These are phyloP conservation scores for Amanita thiersii DNA, from an alignment of 768 basidiomycete species.

Conservation along the genomic window DNA sequence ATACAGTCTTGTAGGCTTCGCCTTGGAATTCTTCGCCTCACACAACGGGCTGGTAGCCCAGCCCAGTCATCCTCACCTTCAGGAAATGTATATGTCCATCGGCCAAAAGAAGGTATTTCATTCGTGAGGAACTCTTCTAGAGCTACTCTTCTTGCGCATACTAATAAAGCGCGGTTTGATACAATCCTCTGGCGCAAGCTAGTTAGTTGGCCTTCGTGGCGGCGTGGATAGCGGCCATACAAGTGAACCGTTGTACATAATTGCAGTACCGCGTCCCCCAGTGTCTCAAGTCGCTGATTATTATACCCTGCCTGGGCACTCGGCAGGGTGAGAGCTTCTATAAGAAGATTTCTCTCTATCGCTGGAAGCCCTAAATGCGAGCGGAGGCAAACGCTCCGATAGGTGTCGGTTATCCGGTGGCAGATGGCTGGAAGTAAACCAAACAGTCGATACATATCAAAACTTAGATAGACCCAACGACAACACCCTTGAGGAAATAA, in stretches of 20 bases:
- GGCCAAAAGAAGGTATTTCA: conserved; percentile 42
- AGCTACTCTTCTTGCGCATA: conserved; percentile 54
- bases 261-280: conserved; percentile 81
- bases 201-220: conserved; percentile 80
- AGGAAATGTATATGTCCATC: conserved; percentile 51
- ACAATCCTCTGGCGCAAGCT: conserved; percentile 55
- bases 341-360: conserved; percentile 46
- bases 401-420: conserved; percentile 57
- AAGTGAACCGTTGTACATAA: conserved; percentile 69
- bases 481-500: conserved; percentile 39
- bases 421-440: conserved; percentile 57
- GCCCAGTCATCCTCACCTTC: conserved; percentile 17
- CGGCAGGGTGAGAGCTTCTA: conserved; percentile 75
- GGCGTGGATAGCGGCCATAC: conserved; percentile 65
- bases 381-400: conserved; percentile 46
- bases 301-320: conserved; percentile 53
- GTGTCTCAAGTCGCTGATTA: conserved; percentile 82
- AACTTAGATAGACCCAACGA: conserved; percentile 45
- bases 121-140: conserved; percentile 58
- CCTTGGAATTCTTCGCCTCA: conserved; percentile 47
- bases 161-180: conserved; percentile 63
- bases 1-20: conserved; percentile 81
- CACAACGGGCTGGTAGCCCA: conserved; percentile 19
- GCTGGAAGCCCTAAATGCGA: conserved; percentile 52
- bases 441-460: conserved; percentile 41